These are phyloP conservation scores for Phytophthora sansomeana DNA, from an alignment of 352 stramenopile species.

Conservation along the genomic window DNA sequence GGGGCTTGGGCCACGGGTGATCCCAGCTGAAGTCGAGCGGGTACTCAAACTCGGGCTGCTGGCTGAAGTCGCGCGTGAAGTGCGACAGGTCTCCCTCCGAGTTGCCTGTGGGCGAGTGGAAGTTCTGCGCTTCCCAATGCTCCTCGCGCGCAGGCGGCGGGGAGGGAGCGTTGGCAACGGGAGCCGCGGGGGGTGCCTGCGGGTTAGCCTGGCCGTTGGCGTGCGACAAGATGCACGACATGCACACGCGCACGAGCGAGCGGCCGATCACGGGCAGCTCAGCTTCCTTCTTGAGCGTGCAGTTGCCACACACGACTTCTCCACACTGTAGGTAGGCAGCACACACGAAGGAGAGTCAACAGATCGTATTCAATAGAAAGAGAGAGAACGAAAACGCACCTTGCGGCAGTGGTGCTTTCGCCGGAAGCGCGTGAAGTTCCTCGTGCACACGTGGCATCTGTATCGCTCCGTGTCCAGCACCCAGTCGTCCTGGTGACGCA, in stretches of 20 bases:
- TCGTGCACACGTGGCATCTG: constrained; percentile 89
- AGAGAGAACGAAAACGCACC: constrained; percentile 31
- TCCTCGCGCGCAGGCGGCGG: constrained; percentile 56
- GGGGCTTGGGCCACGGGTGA: constrained; percentile 88
- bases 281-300: constrained; percentile 87
- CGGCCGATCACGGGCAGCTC: constrained; percentile 87
- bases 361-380: neutral
- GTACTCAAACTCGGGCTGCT: constrained; percentile 87
- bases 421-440: constrained; percentile 90
- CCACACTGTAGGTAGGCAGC: constrained; percentile 59
- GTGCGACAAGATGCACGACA: constrained; percentile 91
- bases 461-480: constrained; percentile 89
- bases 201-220: constrained; percentile 81
- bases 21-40: constrained; percentile 90
- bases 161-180: constrained; percentile 51
- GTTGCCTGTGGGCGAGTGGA: constrained; percentile 82
- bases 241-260: constrained; percentile 88
- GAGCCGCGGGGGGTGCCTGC: constrained; percentile 55
- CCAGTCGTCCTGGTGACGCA: constrained; percentile 90
- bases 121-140: constrained; percentile 81
- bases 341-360: constrained; percentile 9
- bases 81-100: constrained; percentile 81
- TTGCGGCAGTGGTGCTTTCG: constrained; percentile 92
- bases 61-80: constrained; percentile 74
- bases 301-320: constrained; percentile 90